These are phyloP conservation scores for Solanum habrochaites DNA, from an alignment of 257 asterid species.

Conservation along the genomic window DNA sequence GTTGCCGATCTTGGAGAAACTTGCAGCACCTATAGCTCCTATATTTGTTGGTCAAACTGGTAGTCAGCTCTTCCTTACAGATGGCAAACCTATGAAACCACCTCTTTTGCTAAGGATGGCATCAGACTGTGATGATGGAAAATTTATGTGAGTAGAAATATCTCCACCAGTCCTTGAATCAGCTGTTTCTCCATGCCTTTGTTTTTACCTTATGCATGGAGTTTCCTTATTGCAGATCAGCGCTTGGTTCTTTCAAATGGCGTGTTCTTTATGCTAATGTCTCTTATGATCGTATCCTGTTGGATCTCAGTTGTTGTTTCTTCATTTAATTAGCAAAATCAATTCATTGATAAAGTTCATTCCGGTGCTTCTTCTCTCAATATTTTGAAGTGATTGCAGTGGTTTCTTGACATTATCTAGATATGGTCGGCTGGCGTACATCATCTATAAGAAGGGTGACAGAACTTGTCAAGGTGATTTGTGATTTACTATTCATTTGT, in stretches of 20 bases:
- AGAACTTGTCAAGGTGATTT: conserved; percentile 66
- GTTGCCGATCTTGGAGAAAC: conserved; percentile 72
- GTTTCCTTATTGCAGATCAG: conserved; percentile 52
- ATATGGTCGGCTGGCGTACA: conserved; percentile 99
- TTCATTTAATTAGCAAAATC: neutral
- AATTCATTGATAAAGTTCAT: neutral
- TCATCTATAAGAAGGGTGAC: conserved; percentile 82
- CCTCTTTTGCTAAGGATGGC: conserved; percentile 83
- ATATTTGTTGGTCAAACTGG: conserved; percentile 62
- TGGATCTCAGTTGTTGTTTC: neutral
- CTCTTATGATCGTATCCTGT: conserved; percentile 68
- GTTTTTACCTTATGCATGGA: neutral
- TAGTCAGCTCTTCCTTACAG: conserved; percentile 70
- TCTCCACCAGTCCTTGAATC: neutral
- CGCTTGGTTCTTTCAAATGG: conserved; percentile 66
- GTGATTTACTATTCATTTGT: neutral
- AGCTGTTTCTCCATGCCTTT: neutral
- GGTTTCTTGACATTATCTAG: conserved; percentile 43
- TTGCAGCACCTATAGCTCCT: conserved; percentile 43
- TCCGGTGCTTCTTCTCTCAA: neutral
- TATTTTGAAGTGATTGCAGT: conserved; percentile 5
- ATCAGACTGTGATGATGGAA: conserved; percentile 74
- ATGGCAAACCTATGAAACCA: conserved; percentile 27
- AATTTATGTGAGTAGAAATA: conserved; percentile 51
- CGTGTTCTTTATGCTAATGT: conserved; percentile 87